Percentiles rank a stretch among this genome's conserved stretches.
Evolutionary conservation across 2,329 filamentous ascomycete species (phyloP).

Genomic region (Cladosporium velox): DNA sequence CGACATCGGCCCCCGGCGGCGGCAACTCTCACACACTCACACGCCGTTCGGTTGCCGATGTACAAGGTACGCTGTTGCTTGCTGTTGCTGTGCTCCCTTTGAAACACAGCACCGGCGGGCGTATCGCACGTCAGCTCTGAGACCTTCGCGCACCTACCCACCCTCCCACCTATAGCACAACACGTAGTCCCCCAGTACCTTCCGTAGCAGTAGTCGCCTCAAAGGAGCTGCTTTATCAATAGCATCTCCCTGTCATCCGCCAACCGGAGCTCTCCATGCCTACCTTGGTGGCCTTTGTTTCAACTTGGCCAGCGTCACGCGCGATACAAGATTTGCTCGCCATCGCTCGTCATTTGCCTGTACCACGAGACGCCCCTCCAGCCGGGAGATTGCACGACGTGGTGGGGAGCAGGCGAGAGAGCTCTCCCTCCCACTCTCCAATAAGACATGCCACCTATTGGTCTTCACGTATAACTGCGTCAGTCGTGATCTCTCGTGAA

Average conservation of each 20-base stretch:
- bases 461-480: constrained; percentile 17
- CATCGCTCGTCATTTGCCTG: constrained; percentile 17
- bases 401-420: constrained; percentile 6
- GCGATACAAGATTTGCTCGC: constrained; percentile 6
- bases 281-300: constrained; percentile 5
- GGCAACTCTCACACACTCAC: neutral
- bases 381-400: constrained; percentile 16
- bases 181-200: neutral
- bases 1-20: constrained; percentile 6
- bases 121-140: constrained; percentile 14
- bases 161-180: constrained; percentile 11
- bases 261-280: neutral
- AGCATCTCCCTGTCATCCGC: neutral
- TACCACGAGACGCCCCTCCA: constrained; percentile 16
- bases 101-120: constrained; percentile 9
- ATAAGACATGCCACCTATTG: constrained; percentile 17
- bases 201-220: constrained; percentile 1
- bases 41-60: constrained; percentile 5
- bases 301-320: constrained; percentile 14
- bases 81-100: constrained; percentile 16
- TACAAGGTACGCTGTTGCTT: neutral
- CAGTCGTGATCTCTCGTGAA: constrained; percentile 12
- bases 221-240: constrained; percentile 7
- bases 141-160: neutral
- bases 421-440: constrained; percentile 8